phyloP scores from a whole-genome alignment of 2,329 filamentous ascomycete genomes.

The Geosmithia putterillii region DNA sequence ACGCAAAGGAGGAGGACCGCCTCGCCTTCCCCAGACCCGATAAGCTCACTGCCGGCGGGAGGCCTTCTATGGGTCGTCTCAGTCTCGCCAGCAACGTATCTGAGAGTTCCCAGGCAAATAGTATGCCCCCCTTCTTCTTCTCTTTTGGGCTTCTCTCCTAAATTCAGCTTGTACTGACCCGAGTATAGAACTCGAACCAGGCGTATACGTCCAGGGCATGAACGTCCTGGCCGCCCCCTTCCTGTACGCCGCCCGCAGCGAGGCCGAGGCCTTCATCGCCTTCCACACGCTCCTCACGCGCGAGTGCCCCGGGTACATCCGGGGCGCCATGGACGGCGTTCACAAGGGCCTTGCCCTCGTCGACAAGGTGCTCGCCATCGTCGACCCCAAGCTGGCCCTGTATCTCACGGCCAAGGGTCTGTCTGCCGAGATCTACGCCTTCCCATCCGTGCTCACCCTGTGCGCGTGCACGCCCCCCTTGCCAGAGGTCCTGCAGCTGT shows the following conservation, averaged over 20 bases:
- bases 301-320: conserved; percentile 87
- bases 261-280: conserved; percentile 86
- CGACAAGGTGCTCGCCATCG: conserved; percentile 81
- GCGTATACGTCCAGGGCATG: conserved; percentile 97
- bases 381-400: conserved; percentile 75
- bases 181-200: conserved; percentile 41
- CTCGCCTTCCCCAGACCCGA: conserved; percentile 15
- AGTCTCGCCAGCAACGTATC: conserved; percentile 9
- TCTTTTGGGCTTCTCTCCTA: neutral
- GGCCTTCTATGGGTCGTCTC: conserved; percentile 6
- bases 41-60: conserved; percentile 12
- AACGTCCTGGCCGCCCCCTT: conserved; percentile 95
- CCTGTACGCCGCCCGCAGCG: conserved; percentile 84
- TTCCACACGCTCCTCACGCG: conserved; percentile 79
- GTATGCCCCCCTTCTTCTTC: neutral
- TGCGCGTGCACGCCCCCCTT: conserved; percentile 93
- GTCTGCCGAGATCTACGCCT: conserved; percentile 90
- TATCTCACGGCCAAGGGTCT: conserved; percentile 80
- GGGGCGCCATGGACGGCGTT: conserved; percentile 93
- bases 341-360: conserved; percentile 85
- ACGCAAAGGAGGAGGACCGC: conserved; percentile 46
- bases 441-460: conserved; percentile 85
- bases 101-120: conserved; percentile 1
- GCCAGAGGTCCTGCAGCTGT: conserved; percentile 82
- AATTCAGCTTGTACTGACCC: neutral